Evolutionary conservation across 2,329 filamentous ascomycete species (phyloP).

Genomic region (Calonectria crousiana): DNA sequence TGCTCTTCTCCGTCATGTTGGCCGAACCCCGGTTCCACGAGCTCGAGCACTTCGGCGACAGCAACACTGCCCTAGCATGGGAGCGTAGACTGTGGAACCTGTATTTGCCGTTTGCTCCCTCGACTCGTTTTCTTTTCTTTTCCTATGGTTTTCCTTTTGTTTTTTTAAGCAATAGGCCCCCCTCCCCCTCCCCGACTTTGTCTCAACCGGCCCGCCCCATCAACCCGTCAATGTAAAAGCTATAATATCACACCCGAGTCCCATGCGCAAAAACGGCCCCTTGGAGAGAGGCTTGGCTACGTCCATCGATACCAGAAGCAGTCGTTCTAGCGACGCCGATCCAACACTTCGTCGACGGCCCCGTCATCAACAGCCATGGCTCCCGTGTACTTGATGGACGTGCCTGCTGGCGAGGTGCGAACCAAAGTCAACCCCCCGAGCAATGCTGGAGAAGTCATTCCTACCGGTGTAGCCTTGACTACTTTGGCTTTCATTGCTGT

Average conservation of each 20-base stretch:
- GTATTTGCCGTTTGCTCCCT: conserved; percentile 1
- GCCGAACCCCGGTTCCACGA: conserved; percentile 12
- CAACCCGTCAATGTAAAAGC: conserved; percentile 1
- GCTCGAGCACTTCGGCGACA: conserved; percentile 14
- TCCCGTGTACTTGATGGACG: conserved; percentile 67
- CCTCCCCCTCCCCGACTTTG: conserved; percentile 11
- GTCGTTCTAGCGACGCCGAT: conserved; percentile 22
- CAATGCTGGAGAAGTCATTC: conserved; percentile 38
- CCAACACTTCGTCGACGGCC: not conserved
- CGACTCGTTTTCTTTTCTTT: conserved; percentile 18
- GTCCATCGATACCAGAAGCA: conserved; percentile 24
- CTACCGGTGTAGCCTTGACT: conserved; percentile 40
- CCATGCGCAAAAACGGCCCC: conserved; percentile 21
- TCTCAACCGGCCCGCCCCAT: conserved; percentile 6
- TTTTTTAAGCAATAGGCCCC: conserved; percentile 10
- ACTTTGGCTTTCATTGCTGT: conserved; percentile 39
- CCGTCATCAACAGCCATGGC: conserved; percentile 28
- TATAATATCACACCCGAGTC: conserved; percentile 31
- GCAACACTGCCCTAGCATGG: conserved; percentile 10
- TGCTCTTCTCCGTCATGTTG: not conserved
- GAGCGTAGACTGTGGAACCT: conserved; percentile 22
- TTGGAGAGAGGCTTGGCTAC: conserved; percentile 16
- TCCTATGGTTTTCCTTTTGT: not conserved
- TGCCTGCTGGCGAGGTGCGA: conserved; percentile 41
- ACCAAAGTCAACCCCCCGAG: conserved; percentile 35